Evolutionary conservation across 345 rosid genomes (phyloP).

Genomic region (Moricandia arvensis): DNA sequence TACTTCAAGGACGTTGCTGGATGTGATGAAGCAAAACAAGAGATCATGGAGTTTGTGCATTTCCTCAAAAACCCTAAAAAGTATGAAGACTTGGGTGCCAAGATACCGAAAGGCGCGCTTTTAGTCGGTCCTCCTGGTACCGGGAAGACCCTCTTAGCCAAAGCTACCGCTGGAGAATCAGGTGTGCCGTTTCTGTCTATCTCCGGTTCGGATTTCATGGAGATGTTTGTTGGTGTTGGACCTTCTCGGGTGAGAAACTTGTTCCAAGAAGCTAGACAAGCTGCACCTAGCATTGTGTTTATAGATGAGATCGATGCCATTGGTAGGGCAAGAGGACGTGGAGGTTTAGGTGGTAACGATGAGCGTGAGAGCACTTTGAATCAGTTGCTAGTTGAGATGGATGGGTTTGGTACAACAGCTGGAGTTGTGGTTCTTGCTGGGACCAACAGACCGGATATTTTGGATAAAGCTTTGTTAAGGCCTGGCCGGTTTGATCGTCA

Average conservation of each 20-base stretch:
- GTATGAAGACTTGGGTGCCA: constrained; percentile 93
- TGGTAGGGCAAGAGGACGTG: constrained; percentile 96
- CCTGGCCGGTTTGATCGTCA: constrained; percentile 95
- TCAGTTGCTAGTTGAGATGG: constrained; percentile 95
- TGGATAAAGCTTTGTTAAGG: constrained; percentile 85
- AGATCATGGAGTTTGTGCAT: constrained; percentile 97
- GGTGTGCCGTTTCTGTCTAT: constrained; percentile 91
- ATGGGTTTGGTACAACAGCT: constrained; percentile 91
- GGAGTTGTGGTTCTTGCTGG: constrained; percentile 98
- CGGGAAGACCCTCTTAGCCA: constrained; percentile 95
- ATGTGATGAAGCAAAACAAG: constrained; percentile 97
- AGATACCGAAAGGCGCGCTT: constrained; percentile 94
- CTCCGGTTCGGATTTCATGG: constrained; percentile 97
- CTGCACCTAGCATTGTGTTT: constrained; percentile 89
- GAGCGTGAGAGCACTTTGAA: constrained; percentile 97
- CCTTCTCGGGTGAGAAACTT: constrained; percentile 93
- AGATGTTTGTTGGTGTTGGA: constrained; percentile 99
- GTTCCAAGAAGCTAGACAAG: constrained; percentile 92
- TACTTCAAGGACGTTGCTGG: constrained; percentile 96
- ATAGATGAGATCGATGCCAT: constrained; percentile 98
- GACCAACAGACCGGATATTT: constrained; percentile 93
- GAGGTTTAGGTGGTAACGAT: constrained; percentile 82
- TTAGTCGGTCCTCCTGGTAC: constrained; percentile 96
- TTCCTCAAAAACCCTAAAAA: constrained; percentile 90
- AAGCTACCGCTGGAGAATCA: constrained; percentile 97